Evolutionary conservation across 2,329 filamentous ascomycete species (phyloP), one percentile per base, ranked within the genome.

Genomic region (Elsinoe ampelina): DNA sequence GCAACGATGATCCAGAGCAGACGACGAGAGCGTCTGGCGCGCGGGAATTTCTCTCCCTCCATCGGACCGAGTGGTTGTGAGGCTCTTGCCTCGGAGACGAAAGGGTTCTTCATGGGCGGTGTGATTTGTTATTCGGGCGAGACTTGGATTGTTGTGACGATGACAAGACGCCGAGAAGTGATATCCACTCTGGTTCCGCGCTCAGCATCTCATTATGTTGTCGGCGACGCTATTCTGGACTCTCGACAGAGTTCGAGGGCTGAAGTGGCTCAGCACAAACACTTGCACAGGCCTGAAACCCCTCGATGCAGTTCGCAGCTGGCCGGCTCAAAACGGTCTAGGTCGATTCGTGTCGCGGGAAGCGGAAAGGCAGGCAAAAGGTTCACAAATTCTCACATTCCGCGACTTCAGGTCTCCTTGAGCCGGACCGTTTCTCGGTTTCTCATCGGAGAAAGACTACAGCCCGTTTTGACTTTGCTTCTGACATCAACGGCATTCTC

Each of bases 171-270:
- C 45, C 45, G 45, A 50, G 45, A 35, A 26, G 15, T 50, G 30
- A 34, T 35, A n/a, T 19, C 19, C 12, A 26, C n/a, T 15, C 22
- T 30, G 15, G 13, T 50, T 26, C 30, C 30, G 45, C 15, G 45
- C 45, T 50, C 45, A 50, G 32, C 45, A 50, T 35, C 45, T 50
- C 45, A 50, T 52, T 52, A 38, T 52, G 48, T 38, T 52, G 48
- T 52, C 48, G 39, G 32, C 19, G 48, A 26, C 34, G 32, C 20
- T 35, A 52, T 22, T 52, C 48, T 52, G 48, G 48, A 36, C 48
- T 22, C 10, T 26, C 19, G 45, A 17, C 45, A 50, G 30, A 50
- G 45, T 50, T 35, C 30, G 6, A 50, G 45, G 45, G 45, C 30
- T 50, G 45, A 10, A n/a, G 45, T 50, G 45, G 45, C 45, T 50